Conservation (phyloP, 805 yeast genomes). For the Candida namnaoensis region DNA sequence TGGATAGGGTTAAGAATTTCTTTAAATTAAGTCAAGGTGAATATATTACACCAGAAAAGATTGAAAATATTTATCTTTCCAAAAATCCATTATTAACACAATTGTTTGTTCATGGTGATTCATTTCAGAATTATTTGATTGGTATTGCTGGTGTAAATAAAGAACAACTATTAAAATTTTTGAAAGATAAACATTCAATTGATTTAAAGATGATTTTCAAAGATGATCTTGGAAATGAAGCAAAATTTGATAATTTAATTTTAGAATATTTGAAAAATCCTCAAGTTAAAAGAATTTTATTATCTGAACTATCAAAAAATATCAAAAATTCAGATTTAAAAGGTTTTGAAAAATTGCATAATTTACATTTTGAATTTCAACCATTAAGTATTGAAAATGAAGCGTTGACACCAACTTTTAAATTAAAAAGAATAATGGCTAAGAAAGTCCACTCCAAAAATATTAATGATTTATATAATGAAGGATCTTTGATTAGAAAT, state of each 20-base stretch:
- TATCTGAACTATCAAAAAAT: not conserved
- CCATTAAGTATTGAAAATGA: conserved; percentile 53
- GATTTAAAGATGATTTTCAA: conserved; percentile 2
- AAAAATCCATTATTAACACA: conserved; percentile 35
- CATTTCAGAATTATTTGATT: conserved; percentile 37
- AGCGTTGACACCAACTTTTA: conserved; percentile 57
- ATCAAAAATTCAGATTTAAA: conserved; percentile 23
- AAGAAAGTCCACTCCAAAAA: conserved; percentile 30
- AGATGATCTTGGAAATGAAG: not conserved
- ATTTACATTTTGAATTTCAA: conserved; percentile 42
- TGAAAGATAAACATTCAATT: not conserved
- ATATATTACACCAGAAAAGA: conserved; percentile 56
- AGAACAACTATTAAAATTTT: conserved; percentile 5
- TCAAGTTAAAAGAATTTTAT: conserved; percentile 1
- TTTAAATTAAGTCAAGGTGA: conserved; percentile 47
- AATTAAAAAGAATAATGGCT: conserved; percentile 42
- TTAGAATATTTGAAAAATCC: conserved; percentile 1
- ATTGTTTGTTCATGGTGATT: conserved; percentile 47
- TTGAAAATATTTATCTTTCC: conserved; percentile 47
- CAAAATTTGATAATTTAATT: not conserved
- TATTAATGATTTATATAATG: conserved; percentile 36
- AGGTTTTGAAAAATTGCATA: conserved; percentile 58
- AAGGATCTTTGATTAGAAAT: conserved; percentile 24
- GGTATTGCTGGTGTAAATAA: conserved; percentile 47
- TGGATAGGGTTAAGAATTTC: conserved; percentile 61